These are phyloP conservation scores for Tolypocladium inflatum DNA, from an alignment of 2,329 filamentous ascomycete species.

Conservation along the genomic window DNA sequence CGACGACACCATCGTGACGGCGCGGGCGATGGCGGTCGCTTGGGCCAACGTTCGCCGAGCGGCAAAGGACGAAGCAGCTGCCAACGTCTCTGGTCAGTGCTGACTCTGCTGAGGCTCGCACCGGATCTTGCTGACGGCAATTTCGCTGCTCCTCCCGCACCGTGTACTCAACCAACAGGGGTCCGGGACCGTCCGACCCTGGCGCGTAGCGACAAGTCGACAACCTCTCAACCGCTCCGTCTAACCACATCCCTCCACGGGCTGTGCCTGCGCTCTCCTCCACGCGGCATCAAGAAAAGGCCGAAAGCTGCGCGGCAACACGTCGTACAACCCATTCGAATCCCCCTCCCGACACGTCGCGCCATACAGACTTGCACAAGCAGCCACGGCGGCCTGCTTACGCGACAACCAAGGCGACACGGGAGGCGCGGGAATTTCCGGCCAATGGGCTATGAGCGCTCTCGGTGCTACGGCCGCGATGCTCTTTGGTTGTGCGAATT, in stretches of 20 bases:
- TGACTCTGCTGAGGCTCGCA: neutral
- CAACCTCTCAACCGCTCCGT: too few relatives aligned
- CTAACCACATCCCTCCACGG: neutral
- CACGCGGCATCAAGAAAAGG: neutral
- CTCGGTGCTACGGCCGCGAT: neutral
- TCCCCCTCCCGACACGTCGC: neutral
- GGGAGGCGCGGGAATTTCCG: neutral
- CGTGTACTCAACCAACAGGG: neutral
- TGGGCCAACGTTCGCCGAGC: neutral
- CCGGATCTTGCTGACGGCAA: neutral
- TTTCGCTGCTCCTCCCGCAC: too few relatives aligned
- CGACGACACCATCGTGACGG: neutral
- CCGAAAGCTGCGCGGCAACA: neutral
- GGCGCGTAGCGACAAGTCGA: neutral
- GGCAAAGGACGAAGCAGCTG: neutral
- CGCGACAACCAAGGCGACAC: neutral
- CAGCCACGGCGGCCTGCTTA: neutral
- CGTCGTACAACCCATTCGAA: too few relatives aligned
- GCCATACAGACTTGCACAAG: neutral
- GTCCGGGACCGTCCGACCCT: neutral
- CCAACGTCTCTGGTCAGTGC: too few relatives aligned
- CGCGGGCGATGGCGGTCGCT: neutral
- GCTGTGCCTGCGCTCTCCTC: too few relatives aligned
- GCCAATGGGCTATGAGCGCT: neutral
- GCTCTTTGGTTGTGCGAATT: neutral